Base-by-base conservation (phyloP, 352 stramenopile genomes). In the Phytophthora hybrid region DNA sequence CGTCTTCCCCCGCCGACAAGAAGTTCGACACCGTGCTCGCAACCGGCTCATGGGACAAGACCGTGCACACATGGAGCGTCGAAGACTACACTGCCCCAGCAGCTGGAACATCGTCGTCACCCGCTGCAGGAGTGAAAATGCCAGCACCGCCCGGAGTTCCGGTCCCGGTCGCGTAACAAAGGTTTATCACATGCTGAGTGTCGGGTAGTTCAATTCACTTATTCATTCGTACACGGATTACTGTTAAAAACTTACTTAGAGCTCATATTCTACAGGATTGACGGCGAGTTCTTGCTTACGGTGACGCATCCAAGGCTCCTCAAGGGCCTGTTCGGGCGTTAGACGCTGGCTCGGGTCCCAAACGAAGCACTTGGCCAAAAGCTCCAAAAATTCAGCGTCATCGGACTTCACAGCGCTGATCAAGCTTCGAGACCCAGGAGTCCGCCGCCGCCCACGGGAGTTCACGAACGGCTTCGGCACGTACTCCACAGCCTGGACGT, bases 31-130 rank as follows among this genome's bases (percentile, higher is more conserved):
- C 77, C 2, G 31, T 81, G 34, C 73, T 93, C 4, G 75, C 72
- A 13, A 89, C 81, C 0, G 88, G 85, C 9, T 87, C 82, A 0
- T 95, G 86, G 84, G 88, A 95, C 60, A 83, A 89, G 71, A 87
- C 34, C 21, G 64, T 94, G 61, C 80, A 79, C 26, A 67, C 69
- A 29, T 93, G 85, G 85, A 74, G 44, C 26, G 67, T 81, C 18
- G 69, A 78, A 14, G 74, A 77, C 32, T 80, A 80, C 44, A 41
- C 63, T 21, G 13, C 56, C n/a, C 41, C 55, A 60, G 37, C 49
- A 31, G 41, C 49, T 16, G 47, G 55, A 5, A 32, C 65, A 26
- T 16, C 51, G 18, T 19, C 29, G 4, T 47, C 58, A 19, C 37
- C 39, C 10, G 34, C 34, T 41, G 26, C 41, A 21, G 51, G 26